Percentiles rank a stretch among this genome's conserved stretches.
Conservation (phyloP, 768 basidiomycete species). For the Mycena leptocephala region DNA sequence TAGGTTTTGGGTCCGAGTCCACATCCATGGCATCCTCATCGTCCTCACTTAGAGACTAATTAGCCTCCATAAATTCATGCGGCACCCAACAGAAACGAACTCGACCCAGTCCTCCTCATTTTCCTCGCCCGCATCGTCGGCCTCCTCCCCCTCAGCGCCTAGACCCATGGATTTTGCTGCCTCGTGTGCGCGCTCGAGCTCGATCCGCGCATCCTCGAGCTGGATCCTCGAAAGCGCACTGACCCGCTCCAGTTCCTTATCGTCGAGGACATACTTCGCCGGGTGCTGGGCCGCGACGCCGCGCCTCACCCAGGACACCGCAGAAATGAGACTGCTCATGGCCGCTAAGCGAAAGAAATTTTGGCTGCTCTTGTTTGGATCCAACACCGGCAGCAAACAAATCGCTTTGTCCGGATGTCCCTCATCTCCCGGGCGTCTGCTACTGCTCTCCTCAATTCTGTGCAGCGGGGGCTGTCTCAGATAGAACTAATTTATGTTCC, state of each 20-base stretch:
- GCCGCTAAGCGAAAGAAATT: not conserved
- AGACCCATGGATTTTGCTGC: conserved; percentile 82
- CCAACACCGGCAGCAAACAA: not conserved
- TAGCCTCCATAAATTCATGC: conserved; percentile 12
- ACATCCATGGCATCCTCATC: conserved; percentile 78
- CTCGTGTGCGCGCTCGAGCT: conserved; percentile 87
- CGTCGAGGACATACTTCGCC: conserved; percentile 91
- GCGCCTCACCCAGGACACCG: conserved; percentile 85
- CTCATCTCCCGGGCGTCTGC: conserved; percentile 21
- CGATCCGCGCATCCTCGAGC: conserved; percentile 90
- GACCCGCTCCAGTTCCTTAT: conserved; percentile 91
- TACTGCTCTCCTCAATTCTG: conserved; percentile 46
- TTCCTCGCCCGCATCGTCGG: conserved; percentile 56
- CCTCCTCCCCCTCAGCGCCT: conserved; percentile 77
- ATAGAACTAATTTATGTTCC: conserved; percentile 76
- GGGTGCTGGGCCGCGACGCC: conserved; percentile 86
- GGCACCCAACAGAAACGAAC: conserved; percentile 67
- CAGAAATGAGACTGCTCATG: conserved; percentile 86
- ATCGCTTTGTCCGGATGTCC: conserved; percentile 7
- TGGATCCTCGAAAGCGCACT: conserved; percentile 90
- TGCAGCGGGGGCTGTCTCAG: conserved; percentile 63
- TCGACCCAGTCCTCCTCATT: conserved; percentile 86
- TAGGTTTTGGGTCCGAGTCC: conserved; percentile 54
- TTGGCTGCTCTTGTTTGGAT: not conserved
- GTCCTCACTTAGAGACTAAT: conserved; percentile 46